These are phyloP conservation scores for Botrytis fragariae DNA, from an alignment of 2,329 filamentous ascomycete genomes.

Conservation along the genomic window DNA sequence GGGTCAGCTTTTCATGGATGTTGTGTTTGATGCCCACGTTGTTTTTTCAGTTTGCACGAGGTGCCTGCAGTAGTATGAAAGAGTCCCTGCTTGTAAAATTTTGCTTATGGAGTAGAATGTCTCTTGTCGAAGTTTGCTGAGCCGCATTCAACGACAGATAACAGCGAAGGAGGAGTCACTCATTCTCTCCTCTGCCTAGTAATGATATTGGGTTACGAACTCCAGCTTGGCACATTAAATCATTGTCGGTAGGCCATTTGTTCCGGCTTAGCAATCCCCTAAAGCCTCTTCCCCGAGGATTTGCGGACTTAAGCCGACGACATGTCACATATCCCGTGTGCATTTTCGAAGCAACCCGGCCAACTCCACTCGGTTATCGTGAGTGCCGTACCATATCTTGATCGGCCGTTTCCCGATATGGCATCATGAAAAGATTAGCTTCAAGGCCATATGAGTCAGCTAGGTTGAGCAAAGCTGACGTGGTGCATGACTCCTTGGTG, in stretches of 20 bases:
- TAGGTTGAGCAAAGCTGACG: slow-evolving; percentile 3
- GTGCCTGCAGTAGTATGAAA: slow-evolving; percentile 2
- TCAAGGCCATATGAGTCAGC: slow-evolving; percentile 9
- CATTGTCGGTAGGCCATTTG: neutral
- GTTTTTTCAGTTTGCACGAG: neutral
- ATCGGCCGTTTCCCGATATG: neutral
- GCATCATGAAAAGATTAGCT: neutral
- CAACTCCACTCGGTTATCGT: neutral
- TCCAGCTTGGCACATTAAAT: neutral
- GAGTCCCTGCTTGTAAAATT: neutral
- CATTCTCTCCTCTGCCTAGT: neutral
- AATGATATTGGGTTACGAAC: neutral
- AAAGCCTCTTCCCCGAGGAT: neutral
- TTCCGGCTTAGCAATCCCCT: slow-evolving; percentile 1
- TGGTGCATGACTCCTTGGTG: slow-evolving; percentile 6
- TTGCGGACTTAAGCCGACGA: neutral
- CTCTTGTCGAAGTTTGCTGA: neutral
- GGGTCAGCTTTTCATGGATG: slow-evolving; percentile 3
- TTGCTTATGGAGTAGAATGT: neutral
- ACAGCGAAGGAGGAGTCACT: neutral
- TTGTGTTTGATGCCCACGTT: neutral
- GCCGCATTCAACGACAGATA: neutral
- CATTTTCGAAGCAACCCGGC: neutral
- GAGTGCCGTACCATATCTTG: neutral
- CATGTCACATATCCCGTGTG: neutral